These are phyloP conservation scores for Xylaria curta DNA, from an alignment of 495 filamentous ascomycete species.

Conservation along the genomic window DNA sequence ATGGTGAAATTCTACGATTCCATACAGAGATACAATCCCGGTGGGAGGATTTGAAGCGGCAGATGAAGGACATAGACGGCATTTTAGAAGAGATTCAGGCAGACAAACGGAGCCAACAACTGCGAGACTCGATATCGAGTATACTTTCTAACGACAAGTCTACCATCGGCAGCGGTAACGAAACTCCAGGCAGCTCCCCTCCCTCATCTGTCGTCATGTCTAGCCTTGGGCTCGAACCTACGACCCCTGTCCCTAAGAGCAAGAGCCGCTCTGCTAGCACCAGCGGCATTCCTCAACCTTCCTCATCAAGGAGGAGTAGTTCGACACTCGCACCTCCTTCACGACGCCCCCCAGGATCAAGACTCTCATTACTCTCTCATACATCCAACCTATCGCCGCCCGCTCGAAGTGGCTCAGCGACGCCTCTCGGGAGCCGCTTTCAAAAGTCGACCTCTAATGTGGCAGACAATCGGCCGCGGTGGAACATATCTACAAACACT, in stretches of 20 bases:
- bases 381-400: constrained; percentile 50
- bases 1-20: constrained; percentile 88
- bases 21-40: constrained; percentile 80
- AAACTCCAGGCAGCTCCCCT: constrained; percentile 87
- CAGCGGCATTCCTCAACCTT: constrained; percentile 52
- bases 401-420: constrained; percentile 56
- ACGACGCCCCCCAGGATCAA: constrained; percentile 38
- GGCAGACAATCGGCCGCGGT: constrained; percentile 70
- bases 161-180: constrained; percentile 70
- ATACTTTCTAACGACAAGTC: constrained; percentile 88
- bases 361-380: constrained; percentile 46
- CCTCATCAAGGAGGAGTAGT: constrained; percentile 39
- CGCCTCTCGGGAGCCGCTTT: constrained; percentile 60
- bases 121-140: constrained; percentile 92
- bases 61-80: constrained; percentile 77
- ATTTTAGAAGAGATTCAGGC: constrained; percentile 73
- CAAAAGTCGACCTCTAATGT: constrained; percentile 55
- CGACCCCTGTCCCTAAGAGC: constrained; percentile 47
- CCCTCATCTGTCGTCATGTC: constrained; percentile 85
- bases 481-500: constrained; percentile 79
- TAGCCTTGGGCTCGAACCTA: constrained; percentile 56
- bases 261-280: constrained; percentile 50
- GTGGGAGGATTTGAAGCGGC: constrained; percentile 75
- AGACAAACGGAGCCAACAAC: constrained; percentile 70
- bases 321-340: constrained; percentile 39